Percentiles rank a stretch among this genome's conserved stretches.
Conservation (phyloP, 75 land plant genomes). For the Picea sitchensis region DNA sequence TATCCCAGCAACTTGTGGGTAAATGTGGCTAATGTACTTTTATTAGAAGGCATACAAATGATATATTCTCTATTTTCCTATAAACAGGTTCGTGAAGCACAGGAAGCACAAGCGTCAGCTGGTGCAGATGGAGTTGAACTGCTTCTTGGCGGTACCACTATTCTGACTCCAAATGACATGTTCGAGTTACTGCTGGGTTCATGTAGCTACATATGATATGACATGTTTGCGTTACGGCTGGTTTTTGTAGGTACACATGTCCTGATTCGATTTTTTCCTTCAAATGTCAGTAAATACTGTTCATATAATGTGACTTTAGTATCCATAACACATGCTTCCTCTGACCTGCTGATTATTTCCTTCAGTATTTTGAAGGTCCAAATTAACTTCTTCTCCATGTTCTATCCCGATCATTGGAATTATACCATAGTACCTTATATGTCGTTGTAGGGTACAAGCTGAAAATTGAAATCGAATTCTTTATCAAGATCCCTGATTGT, state of each 20-base stretch:
- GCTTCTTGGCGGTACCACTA: constrained; percentile 87
- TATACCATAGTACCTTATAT: neutral
- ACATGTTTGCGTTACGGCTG: constrained; percentile 28
- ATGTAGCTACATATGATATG: constrained; percentile 32
- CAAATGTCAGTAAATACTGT: neutral
- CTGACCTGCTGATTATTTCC: neutral
- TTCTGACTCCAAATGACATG: constrained; percentile 85
- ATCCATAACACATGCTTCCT: neutral
- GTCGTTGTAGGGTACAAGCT: neutral
- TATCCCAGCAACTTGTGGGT: neutral
- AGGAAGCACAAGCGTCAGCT: constrained; percentile 59
- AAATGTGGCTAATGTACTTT: neutral
- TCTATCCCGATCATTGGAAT: neutral
- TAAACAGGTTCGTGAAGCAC: constrained; percentile 74
- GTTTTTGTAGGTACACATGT: constrained; percentile 40
- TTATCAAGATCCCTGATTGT: neutral
- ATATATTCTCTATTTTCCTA: neutral
- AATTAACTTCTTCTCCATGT: no score
- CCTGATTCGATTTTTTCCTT: neutral
- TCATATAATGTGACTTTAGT: neutral
- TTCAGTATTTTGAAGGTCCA: no score
- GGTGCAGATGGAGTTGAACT: constrained; percentile 67
- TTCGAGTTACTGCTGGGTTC: constrained; percentile 68
- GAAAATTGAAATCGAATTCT: neutral
- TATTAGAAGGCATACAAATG: neutral